Base-by-base conservation (phyloP, 345 rosid species). In the Boechera retrofracta region DNA sequence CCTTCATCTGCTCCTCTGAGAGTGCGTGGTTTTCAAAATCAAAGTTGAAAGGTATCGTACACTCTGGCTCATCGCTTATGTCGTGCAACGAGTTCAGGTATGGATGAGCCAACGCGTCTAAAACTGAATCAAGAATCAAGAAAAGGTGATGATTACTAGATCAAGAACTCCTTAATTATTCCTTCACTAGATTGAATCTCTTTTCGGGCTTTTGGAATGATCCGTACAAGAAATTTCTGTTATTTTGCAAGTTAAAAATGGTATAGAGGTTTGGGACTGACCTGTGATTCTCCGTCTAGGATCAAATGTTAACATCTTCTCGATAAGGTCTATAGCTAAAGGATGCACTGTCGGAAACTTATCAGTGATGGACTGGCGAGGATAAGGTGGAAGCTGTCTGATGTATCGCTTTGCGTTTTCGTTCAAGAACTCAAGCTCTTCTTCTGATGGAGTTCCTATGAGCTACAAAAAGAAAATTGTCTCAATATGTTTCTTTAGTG, bases 371-470 rank as follows among this genome's bases (percentile, higher is more conserved):
- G 99, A 95, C 56, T 91, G 99, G 10, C 96, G 94, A 39, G 76
- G 89, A 78, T 83, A 79, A 29, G 57, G 74, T 64, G 90, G 92
- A 76, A 93, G 97, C 39, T 91, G 97, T 18, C 86, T 83, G 60
- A 95, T 93, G 82, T 91, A 95, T 77, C 86, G 89, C 88, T 93
- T 93, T 24, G 99, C 99, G 75, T 93, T 95, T 85, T 95, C 99
- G 51, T 93, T 95, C 72, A 95, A 81, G 83, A 93, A 89, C 7
- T 80, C 98, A 73, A 95, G 80, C 77, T 93, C 98, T 64, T 86
- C 91, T 83, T 95, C 99, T 75, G 97, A 85, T 57, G 98, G 99
- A 71, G 99, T 93, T 60, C 99, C 99, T 59, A 95, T 89, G 77
- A 95, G 87, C 98, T 95, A 93, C 83, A 84, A 82, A 69, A 10